Evolutionary conservation across 108 stramenopile genomes (phyloP).

Genomic region (Fragilaria crotonensis): DNA sequence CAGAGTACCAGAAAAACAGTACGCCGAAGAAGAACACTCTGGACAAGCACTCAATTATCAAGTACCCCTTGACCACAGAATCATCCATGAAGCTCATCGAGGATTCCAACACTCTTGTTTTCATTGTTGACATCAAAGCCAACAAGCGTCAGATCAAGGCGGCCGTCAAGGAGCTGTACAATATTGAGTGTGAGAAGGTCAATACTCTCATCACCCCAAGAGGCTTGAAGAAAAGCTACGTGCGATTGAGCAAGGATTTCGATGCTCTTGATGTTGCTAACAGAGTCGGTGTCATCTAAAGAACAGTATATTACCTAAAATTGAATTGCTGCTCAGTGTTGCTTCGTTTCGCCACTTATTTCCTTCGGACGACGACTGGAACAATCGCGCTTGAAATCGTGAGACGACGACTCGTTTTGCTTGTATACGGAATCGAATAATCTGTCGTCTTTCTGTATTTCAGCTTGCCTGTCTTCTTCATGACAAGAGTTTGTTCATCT

Average conservation of each 20-base stretch:
- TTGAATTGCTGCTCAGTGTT: too few relatives aligned
- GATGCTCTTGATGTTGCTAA: conserved; percentile 99
- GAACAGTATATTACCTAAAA: conserved; percentile 10
- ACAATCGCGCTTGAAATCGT: too few relatives aligned
- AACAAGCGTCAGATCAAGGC: conserved; percentile 99
- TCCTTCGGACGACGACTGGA: too few relatives aligned
- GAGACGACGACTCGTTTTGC: too few relatives aligned
- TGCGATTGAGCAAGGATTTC: conserved; percentile 93
- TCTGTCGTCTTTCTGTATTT: too few relatives aligned
- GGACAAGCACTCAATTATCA: conserved; percentile 90
- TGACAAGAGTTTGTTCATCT: too few relatives aligned
- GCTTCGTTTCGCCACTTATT: too few relatives aligned
- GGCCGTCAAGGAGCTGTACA: conserved; percentile 95
- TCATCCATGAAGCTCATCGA: conserved; percentile 99
- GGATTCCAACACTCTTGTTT: conserved; percentile 99
- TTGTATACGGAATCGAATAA: too few relatives aligned
- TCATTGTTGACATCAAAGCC: conserved; percentile 97
- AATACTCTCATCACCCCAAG: conserved; percentile 99
- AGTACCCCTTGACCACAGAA: conserved; percentile 97
- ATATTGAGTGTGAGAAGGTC: conserved; percentile 95
- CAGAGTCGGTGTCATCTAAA: conserved; percentile 98
- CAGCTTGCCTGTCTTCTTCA: too few relatives aligned
- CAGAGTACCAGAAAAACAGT: conserved; percentile 82
- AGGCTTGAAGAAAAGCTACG: conserved; percentile 99
- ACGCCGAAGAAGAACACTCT: conserved; percentile 67